Conservation (phyloP, 169 alveolate species). For the Amoebophrya sp. region DNA sequence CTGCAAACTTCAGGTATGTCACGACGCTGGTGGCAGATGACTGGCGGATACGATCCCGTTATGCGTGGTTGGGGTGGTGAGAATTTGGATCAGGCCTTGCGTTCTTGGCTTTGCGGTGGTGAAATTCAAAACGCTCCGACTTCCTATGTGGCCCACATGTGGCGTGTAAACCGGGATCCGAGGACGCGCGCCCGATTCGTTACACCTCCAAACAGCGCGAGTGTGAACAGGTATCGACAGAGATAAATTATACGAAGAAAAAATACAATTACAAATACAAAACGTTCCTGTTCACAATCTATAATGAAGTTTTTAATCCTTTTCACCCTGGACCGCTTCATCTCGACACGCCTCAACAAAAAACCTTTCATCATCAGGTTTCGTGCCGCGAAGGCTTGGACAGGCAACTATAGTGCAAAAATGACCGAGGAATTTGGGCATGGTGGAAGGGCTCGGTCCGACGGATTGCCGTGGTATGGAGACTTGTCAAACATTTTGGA, state of each 20-base stretch:
- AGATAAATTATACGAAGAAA: background rate
- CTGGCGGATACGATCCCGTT: constrained; percentile 52
- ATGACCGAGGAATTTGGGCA: background rate
- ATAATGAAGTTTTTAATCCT: background rate
- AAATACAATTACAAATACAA: background rate
- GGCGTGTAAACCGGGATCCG: constrained; percentile 46
- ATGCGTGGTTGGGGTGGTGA: constrained; percentile 63
- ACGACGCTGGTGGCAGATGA: constrained; percentile 56
- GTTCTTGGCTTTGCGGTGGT: constrained; percentile 64
- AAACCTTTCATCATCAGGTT: too few species aligned
- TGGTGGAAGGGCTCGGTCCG: background rate
- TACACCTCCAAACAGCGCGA: background rate
- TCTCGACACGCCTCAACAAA: too few species aligned
- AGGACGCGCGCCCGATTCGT: constrained; percentile 36
- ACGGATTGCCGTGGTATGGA: background rate
- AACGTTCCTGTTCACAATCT: too few species aligned
- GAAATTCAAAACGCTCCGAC: constrained; percentile 48
- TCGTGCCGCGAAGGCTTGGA: background rate
- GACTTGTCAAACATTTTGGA: background rate
- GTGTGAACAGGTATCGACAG: background rate
- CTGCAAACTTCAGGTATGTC: too few species aligned
- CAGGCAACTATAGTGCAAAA: background rate
- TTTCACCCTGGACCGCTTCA: too few species aligned
- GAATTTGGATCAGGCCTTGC: constrained; percentile 57
- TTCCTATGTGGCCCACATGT: constrained; percentile 51